Conservation (phyloP, 441 rosid species). For the Hura crepitans region DNA sequence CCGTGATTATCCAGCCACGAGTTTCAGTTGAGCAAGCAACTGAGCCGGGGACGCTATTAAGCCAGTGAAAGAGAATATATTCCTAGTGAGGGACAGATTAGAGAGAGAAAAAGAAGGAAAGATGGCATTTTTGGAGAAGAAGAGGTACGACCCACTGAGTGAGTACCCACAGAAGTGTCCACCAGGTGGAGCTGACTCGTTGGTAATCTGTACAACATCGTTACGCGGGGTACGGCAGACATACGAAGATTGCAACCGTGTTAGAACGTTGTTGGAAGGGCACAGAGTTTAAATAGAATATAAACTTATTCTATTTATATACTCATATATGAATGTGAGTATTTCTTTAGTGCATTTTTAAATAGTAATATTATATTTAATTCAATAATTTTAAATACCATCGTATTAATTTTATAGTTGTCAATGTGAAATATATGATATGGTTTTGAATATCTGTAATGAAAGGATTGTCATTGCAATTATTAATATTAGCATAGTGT, state of each 20-base stretch:
- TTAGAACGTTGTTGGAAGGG: slow-evolving; percentile 45
- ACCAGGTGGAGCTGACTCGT: slow-evolving; percentile 52
- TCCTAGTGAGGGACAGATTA: slow-evolving; percentile 51
- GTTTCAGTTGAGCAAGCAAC: neutral
- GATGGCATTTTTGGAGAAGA: slow-evolving; percentile 32
- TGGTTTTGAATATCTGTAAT: no score
- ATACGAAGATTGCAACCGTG: slow-evolving; percentile 58
- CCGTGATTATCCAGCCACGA: slow-evolving; percentile 17
- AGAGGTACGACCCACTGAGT: slow-evolving; percentile 54
- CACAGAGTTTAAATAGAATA: no score
- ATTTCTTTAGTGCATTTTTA: no score
- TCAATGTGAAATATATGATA: no score
- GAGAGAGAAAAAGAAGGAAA: slow-evolving; percentile 70
- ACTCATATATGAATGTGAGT: no score
- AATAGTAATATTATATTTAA: no score
- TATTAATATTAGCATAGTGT: no score
- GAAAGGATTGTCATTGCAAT: no score
- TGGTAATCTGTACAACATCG: slow-evolving; percentile 81
- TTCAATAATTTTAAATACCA: no score
- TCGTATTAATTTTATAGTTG: no score
- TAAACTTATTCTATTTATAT: no score
- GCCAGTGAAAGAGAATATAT: slow-evolving; percentile 63
- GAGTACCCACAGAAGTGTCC: slow-evolving; percentile 71
- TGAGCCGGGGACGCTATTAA: slow-evolving; percentile 25
- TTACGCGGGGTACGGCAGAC: slow-evolving; percentile 79